A percentile compares a stretch with the other conserved stretches of the same genome.
phyloP scores from a whole-genome alignment of 768 basidiomycete species.

The Gyrodon lividus region DNA sequence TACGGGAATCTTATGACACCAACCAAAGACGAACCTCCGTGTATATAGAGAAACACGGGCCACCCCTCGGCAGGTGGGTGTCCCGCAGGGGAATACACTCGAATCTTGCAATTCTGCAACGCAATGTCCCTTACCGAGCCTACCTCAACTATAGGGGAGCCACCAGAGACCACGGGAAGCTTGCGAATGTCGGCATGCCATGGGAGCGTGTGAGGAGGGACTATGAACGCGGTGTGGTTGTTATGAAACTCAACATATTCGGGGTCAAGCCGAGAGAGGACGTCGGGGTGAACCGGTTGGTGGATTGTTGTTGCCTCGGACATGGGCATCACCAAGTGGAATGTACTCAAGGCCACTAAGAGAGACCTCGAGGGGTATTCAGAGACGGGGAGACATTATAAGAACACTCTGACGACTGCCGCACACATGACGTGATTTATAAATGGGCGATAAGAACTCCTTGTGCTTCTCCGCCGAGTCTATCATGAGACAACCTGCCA shows the following conservation, averaged over 20 bases:
- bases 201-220: constrained; percentile 53
- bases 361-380: not conserved
- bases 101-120: constrained; percentile 49
- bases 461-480: not conserved
- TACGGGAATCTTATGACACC: not conserved
- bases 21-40: constrained; percentile 50
- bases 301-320: constrained; percentile 12
- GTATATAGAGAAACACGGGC: constrained; percentile 72
- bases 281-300: constrained; percentile 60
- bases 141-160: constrained; percentile 54
- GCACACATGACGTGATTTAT: constrained; percentile 15
- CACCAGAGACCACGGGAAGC: constrained; percentile 50
- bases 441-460: constrained; percentile 4
- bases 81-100: constrained; percentile 64
- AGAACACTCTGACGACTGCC: not conserved
- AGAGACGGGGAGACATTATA: not conserved
- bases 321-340: constrained; percentile 2
- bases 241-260: constrained; percentile 66
- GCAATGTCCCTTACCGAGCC: constrained; percentile 50
- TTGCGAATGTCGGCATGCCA: constrained; percentile 60
- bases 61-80: constrained; percentile 50
- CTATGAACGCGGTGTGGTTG: constrained; percentile 39
- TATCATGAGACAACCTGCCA: not conserved
- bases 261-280: constrained; percentile 55
- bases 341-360: not conserved